These are phyloP conservation scores for Saxophila tyrrhenica DNA, from an alignment of 495 filamentous ascomycete genomes.

Conservation along the genomic window DNA sequence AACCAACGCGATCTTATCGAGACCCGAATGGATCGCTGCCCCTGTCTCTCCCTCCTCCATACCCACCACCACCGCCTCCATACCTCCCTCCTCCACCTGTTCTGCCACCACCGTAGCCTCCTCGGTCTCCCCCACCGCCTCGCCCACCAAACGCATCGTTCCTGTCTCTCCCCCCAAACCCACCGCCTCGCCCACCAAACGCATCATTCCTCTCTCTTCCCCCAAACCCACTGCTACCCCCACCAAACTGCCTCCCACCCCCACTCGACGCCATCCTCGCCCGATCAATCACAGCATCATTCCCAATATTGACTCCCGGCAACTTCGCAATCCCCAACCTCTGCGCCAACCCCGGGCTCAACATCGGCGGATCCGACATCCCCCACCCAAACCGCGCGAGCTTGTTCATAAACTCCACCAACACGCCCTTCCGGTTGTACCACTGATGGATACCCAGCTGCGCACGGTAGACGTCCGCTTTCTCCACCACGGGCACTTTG, in stretches of 20 bases:
- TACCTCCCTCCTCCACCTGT: constrained; percentile 1
- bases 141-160: not conserved
- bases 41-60: not conserved
- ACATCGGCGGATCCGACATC: constrained; percentile 42
- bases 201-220: constrained; percentile 2
- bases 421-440: constrained; percentile 25
- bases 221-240: constrained; percentile 13
- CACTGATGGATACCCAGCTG: constrained; percentile 32
- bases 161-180: not conserved
- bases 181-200: constrained; percentile 10
- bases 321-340: constrained; percentile 38
- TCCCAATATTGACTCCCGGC: constrained; percentile 37
- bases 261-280: constrained; percentile 2
- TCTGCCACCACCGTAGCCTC: not conserved
- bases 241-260: constrained; percentile 8
- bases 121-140: not conserved
- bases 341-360: constrained; percentile 33
- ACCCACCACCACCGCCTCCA: not conserved
- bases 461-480: constrained; percentile 44
- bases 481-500: constrained; percentile 34
- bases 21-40: not conserved
- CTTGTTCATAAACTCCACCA: constrained; percentile 51
- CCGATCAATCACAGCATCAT: constrained; percentile 11
- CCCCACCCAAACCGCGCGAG: constrained; percentile 51
- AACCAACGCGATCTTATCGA: no score